Conservation (phyloP, 331 rosid genomes). For the Arachis monticola region DNA sequence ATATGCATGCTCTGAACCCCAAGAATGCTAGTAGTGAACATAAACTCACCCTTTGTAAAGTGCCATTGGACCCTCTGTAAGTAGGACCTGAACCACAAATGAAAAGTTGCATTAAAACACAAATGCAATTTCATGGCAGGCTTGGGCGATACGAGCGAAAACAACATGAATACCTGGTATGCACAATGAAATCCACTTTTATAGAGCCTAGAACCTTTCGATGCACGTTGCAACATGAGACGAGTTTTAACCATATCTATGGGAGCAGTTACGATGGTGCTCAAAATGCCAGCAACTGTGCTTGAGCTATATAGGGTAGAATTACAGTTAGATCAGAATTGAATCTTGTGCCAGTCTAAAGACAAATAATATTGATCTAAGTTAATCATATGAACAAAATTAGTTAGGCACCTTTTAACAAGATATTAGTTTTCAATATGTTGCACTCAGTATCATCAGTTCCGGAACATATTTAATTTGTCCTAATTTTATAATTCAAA, state of each 20-base stretch:
- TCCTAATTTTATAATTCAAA: slow-evolving; percentile 5
- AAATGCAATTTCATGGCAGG: slow-evolving; percentile 3
- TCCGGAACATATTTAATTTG: slow-evolving; percentile 17
- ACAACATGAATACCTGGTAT: slow-evolving; percentile 59
- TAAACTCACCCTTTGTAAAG: slow-evolving; percentile 94
- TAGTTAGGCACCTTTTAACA: background rate
- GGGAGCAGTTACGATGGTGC: slow-evolving; percentile 88
- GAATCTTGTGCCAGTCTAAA: slow-evolving; percentile 5
- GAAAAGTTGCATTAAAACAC: slow-evolving; percentile 32
- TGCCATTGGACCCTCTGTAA: slow-evolving; percentile 82
- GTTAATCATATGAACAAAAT: slow-evolving; percentile 28
- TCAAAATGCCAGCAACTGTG: slow-evolving; percentile 67
- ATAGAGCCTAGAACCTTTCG: slow-evolving; percentile 55
- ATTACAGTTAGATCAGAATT: slow-evolving; percentile 37
- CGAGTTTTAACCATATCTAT: slow-evolving; percentile 96
- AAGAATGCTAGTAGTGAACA: slow-evolving; percentile 27
- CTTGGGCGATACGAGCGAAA: background rate
- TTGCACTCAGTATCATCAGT: background rate
- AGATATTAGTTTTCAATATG: slow-evolving; percentile 29
- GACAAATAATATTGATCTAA: background rate
- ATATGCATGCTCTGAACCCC: background rate
- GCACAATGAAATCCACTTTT: slow-evolving; percentile 86
- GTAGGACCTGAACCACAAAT: slow-evolving; percentile 65
- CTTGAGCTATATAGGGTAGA: slow-evolving; percentile 72
- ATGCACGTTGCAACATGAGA: slow-evolving; percentile 90